Evolutionary conservation across 1,284 basidiomycete genomes (phyloP).

Genomic region (Leccinum subatratum): DNA sequence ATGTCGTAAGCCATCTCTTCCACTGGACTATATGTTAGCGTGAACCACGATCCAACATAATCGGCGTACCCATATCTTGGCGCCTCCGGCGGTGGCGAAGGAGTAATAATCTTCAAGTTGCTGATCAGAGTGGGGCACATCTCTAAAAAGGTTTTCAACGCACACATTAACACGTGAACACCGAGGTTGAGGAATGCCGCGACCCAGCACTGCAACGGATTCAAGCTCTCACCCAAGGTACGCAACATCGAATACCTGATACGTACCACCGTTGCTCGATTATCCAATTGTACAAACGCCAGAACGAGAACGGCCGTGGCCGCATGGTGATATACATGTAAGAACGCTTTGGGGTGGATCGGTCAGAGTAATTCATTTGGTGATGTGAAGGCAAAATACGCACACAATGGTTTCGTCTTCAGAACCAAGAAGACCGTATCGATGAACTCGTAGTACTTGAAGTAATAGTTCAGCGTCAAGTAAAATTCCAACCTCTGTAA

Average conservation of each 20-base stretch:
- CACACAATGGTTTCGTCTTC: slow-evolving; percentile 93
- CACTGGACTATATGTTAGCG: slow-evolving; percentile 47
- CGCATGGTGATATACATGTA: slow-evolving; percentile 97
- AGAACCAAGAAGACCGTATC: slow-evolving; percentile 95
- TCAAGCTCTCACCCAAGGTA: slow-evolving; percentile 1
- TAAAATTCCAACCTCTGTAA: slow-evolving; percentile 74
- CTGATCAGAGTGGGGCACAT: slow-evolving; percentile 9
- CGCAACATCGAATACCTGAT: background rate
- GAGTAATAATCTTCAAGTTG: slow-evolving; percentile 81
- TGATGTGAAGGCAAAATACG: slow-evolving; percentile 25
- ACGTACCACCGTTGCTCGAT: slow-evolving; percentile 76
- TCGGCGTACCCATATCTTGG: slow-evolving; percentile 77
- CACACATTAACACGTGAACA: slow-evolving; percentile 97
- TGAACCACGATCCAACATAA: slow-evolving; percentile 8
- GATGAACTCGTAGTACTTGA: slow-evolving; percentile 87
- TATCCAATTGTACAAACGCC: slow-evolving; percentile 90
- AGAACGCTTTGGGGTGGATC: slow-evolving; percentile 58
- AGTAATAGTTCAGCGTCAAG: slow-evolving; percentile 96
- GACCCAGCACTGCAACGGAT: slow-evolving; percentile 75
- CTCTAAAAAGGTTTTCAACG: slow-evolving; percentile 27
- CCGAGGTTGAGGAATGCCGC: slow-evolving; percentile 86
- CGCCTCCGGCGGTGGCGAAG: slow-evolving; percentile 88
- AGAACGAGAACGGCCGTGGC: slow-evolving; percentile 87
- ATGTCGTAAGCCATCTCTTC: slow-evolving; percentile 90
- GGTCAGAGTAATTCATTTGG: slow-evolving; percentile 3